Percentiles rank a stretch among this genome's conserved stretches.
Evolutionary conservation across 73 alveolate genomes (phyloP).

Genomic region (Blepharisma stoltei): DNA sequence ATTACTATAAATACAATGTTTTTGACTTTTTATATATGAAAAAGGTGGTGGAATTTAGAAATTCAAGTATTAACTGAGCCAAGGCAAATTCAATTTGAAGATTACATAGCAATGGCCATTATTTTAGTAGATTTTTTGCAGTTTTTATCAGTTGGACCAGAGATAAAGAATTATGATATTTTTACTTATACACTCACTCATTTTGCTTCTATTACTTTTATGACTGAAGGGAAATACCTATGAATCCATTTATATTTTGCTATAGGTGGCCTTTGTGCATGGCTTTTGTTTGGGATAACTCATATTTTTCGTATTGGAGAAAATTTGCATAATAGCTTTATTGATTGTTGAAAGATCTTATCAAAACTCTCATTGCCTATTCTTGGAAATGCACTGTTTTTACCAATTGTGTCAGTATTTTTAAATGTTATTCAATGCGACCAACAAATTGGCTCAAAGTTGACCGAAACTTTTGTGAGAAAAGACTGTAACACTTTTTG

Average conservation of each 20-base stretch:
- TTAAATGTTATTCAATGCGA: neutral
- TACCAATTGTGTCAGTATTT: neutral
- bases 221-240: neutral
- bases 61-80: too few species aligned
- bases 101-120: too few species aligned
- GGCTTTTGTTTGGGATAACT: neutral
- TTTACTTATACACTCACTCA: neutral
- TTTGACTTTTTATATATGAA: too few species aligned
- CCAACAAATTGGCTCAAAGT: neutral
- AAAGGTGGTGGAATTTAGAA: too few species aligned
- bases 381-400: neutral
- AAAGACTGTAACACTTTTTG: conserved; percentile 19
- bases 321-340: neutral
- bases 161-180: neutral
- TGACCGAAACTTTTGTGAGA: conserved; percentile 12
- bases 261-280: neutral
- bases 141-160: neutral
- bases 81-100: too few species aligned
- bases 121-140: too few species aligned
- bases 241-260: neutral
- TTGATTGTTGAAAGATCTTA: neutral
- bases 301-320: neutral
- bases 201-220: neutral
- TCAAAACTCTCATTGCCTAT: neutral
- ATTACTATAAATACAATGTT: too few species aligned